A percentile compares a stretch with the other conserved stretches of the same genome.
These are phyloP conservation scores for Tylopilus sp. DNA, from an alignment of 768 basidiomycete species.

Conservation along the genomic window DNA sequence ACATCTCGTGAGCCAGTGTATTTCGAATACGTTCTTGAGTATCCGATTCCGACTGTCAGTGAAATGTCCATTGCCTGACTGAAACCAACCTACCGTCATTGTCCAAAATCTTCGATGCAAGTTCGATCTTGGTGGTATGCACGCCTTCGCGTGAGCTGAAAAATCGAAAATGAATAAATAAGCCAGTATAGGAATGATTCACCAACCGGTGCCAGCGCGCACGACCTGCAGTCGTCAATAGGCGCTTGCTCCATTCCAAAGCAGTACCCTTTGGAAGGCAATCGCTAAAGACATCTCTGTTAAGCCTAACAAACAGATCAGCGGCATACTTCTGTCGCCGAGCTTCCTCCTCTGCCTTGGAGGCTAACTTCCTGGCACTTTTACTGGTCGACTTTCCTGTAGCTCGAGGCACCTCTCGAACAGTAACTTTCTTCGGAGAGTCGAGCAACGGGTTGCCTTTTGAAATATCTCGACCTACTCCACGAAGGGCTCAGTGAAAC, in stretches of 20 bases:
- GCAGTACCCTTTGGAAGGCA: conserved; percentile 52
- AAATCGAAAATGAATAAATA: conserved; percentile 3
- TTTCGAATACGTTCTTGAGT: conserved; percentile 83
- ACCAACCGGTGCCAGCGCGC: conserved; percentile 61
- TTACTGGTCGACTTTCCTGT: conserved; percentile 19
- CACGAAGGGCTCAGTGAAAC: neutral
- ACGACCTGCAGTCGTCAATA: conserved; percentile 66
- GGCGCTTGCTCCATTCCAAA: conserved; percentile 63
- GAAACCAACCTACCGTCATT: conserved; percentile 51
- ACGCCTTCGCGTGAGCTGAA: conserved; percentile 55
- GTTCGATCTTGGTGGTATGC: conserved; percentile 63
- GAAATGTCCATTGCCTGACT: neutral
- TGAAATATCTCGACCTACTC: conserved; percentile 5
- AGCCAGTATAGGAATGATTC: neutral
- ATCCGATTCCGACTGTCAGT: neutral
- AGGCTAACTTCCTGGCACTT: conserved; percentile 25
- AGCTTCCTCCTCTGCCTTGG: conserved; percentile 40
- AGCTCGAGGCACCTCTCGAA: neutral
- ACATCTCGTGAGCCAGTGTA: conserved; percentile 90
- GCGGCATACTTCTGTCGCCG: conserved; percentile 52
- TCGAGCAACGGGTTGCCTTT: conserved; percentile 4
- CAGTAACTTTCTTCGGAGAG: conserved; percentile 9
- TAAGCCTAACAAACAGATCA: conserved; percentile 58
- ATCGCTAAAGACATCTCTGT: conserved; percentile 51
- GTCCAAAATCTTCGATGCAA: conserved; percentile 82